phyloP scores from a whole-genome alignment of 805 yeast species.

The Clavispora phyllophila region DNA sequence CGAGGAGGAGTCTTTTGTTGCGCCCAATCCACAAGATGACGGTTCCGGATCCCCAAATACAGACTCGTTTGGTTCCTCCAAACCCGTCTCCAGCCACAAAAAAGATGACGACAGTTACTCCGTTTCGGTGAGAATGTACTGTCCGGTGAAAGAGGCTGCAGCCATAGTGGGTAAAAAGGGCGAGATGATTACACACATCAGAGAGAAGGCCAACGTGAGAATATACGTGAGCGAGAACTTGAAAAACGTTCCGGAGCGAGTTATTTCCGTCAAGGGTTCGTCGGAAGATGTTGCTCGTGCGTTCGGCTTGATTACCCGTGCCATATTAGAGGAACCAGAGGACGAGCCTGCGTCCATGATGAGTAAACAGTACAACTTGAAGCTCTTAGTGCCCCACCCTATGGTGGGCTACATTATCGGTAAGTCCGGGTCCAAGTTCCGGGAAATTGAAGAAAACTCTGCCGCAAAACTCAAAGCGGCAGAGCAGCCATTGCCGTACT shows the following conservation, averaged over 20 bases:
- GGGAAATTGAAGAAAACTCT: slow-evolving; percentile 77
- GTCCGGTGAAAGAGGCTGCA: slow-evolving; percentile 72
- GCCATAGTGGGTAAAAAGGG: slow-evolving; percentile 76
- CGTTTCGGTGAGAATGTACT: slow-evolving; percentile 67
- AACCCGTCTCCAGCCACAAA: slow-evolving; percentile 36
- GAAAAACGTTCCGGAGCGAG: slow-evolving; percentile 67
- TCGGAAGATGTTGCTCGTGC: slow-evolving; percentile 79
- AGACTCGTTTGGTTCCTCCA: slow-evolving; percentile 5
- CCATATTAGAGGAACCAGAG: slow-evolving; percentile 62
- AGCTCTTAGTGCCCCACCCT: slow-evolving; percentile 69
- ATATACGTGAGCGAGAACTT: slow-evolving; percentile 70
- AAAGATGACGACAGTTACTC: slow-evolving; percentile 53
- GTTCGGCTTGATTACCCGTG: slow-evolving; percentile 66
- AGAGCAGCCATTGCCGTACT: slow-evolving; percentile 63
- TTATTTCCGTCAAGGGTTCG: slow-evolving; percentile 67
- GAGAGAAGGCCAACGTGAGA: slow-evolving; percentile 58
- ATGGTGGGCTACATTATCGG: slow-evolving; percentile 81
- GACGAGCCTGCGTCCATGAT: slow-evolving; percentile 54
- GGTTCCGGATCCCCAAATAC: neutral
- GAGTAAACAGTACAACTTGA: slow-evolving; percentile 51
- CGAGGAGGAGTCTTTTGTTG: neutral
- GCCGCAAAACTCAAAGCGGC: slow-evolving; percentile 75
- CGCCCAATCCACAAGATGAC: neutral
- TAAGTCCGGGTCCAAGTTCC: slow-evolving; percentile 63
- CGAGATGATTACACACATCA: slow-evolving; percentile 61